phyloP scores from a whole-genome alignment of 2,329 filamentous ascomycete genomes.

The Alternaria brassicicola region DNA sequence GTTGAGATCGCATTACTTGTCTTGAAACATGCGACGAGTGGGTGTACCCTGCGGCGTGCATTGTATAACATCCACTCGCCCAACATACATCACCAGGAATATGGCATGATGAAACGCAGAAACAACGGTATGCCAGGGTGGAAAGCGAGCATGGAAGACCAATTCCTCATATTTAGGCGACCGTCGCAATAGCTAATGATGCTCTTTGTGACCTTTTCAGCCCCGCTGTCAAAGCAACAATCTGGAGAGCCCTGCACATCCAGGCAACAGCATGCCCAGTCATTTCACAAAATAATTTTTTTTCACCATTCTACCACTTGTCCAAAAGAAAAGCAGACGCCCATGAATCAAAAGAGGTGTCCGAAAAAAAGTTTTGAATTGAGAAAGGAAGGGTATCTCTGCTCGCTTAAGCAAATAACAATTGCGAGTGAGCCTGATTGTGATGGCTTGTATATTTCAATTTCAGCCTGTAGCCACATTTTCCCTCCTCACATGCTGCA shows the following conservation, averaged over 20 bases:
- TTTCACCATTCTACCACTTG: constrained; percentile 25
- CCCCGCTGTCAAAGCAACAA: constrained; percentile 42
- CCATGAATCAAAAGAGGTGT: constrained; percentile 1
- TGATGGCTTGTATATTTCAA: constrained; percentile 40
- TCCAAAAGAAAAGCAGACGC: constrained; percentile 18
- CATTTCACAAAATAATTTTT: constrained; percentile 22
- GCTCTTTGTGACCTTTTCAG: constrained; percentile 41
- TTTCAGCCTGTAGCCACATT: constrained; percentile 42
- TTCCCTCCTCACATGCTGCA: constrained; percentile 32
- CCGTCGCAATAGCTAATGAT: constrained; percentile 45
- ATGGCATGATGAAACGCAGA: constrained; percentile 38
- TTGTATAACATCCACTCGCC: constrained; percentile 34
- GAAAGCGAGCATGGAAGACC: constrained; percentile 26
- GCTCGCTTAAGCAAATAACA: constrained; percentile 45
- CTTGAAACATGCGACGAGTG: constrained; percentile 36
- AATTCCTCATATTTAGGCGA: constrained; percentile 33
- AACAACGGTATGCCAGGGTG: constrained; percentile 13
- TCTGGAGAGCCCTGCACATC: constrained; percentile 33
- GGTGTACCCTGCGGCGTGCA: constrained; percentile 25
- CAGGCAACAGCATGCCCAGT: constrained; percentile 24
- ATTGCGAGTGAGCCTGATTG: constrained; percentile 43
- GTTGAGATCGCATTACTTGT: constrained; percentile 21
- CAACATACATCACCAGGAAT: constrained; percentile 10
- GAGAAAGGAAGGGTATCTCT: constrained; percentile 47
- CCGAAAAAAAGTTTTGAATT: constrained; percentile 19